Evolutionary conservation across 2,329 filamentous ascomycete species (phyloP).

Genomic region (Fusarium tuaranense): DNA sequence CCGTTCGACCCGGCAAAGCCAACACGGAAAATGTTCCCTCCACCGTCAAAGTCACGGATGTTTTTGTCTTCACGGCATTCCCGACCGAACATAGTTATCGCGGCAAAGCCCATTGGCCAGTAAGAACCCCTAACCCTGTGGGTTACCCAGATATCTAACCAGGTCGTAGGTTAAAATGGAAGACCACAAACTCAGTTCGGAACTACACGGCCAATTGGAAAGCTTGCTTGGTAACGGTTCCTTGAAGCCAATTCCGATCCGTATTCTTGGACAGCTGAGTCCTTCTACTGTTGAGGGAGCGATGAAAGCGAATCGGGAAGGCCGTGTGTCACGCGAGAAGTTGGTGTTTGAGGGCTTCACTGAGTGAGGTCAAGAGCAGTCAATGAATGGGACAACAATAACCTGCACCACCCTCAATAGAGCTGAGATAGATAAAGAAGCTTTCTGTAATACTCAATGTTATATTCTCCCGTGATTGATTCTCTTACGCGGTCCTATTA

Average conservation of each 20-base stretch:
- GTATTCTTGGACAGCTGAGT: constrained; percentile 10
- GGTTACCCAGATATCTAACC: background rate
- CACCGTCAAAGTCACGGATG: constrained; percentile 52
- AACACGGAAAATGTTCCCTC: constrained; percentile 51
- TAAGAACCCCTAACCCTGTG: constrained; percentile 34
- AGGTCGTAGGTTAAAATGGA: constrained; percentile 18
- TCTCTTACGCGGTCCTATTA: background rate
- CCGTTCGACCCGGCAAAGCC: constrained; percentile 55
- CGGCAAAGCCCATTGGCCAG: constrained; percentile 51
- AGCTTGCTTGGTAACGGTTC: background rate
- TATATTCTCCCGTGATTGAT: too few species aligned
- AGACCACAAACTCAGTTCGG: constrained; percentile 20
- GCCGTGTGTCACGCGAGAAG: constrained; percentile 28
- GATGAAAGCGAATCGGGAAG: constrained; percentile 27
- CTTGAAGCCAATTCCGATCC: background rate
- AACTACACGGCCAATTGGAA: constrained; percentile 3
- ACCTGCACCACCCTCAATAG: background rate
- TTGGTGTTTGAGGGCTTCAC: constrained; percentile 13
- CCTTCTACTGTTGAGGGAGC: background rate
- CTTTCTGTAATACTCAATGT: background rate
- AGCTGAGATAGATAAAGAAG: too few species aligned
- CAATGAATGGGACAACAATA: background rate
- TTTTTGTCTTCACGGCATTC: constrained; percentile 58
- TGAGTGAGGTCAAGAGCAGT: background rate
- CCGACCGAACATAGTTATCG: constrained; percentile 54